Evolutionary conservation across 116 monocot species (phyloP).

Genomic region (Posidonia oceanica): DNA sequence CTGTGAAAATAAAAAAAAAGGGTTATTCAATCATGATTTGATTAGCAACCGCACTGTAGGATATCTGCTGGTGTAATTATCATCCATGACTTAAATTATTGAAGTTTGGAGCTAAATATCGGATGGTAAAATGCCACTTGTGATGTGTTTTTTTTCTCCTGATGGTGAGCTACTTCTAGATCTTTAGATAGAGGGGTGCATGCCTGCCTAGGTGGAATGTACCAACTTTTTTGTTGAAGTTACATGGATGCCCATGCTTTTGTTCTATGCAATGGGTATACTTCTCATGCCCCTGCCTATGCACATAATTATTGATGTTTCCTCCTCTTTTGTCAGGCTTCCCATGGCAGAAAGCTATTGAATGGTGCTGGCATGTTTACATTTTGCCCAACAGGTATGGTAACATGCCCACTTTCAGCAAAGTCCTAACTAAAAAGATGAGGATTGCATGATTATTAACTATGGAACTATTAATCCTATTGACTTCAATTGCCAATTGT

Average conservation of each 20-base stretch:
- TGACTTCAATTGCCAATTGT: no score
- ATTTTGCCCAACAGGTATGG: background rate
- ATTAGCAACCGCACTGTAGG: background rate
- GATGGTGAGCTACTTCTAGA: background rate
- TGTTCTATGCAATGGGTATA: background rate
- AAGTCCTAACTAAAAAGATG: no score
- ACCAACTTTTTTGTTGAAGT: constrained; percentile 3
- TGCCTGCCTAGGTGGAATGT: constrained; percentile 5
- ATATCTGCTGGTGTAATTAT: background rate
- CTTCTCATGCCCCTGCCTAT: background rate
- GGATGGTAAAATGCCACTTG: background rate
- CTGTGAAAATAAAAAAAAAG: background rate
- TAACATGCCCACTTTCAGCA: background rate
- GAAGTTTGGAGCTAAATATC: background rate
- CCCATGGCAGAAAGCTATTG: background rate
- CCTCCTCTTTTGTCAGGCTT: constrained; percentile 1
- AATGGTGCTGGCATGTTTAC: constrained; percentile 3
- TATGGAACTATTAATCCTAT: no score
- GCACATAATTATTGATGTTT: background rate
- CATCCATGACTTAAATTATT: background rate
- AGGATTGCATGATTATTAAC: no score
- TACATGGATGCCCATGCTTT: constrained; percentile 1
- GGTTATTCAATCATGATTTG: background rate
- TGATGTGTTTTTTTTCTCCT: background rate
- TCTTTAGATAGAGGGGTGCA: background rate